These are phyloP conservation scores for Puccinia coronata DNA, from an alignment of 1,284 basidiomycete species.

Conservation along the genomic window DNA sequence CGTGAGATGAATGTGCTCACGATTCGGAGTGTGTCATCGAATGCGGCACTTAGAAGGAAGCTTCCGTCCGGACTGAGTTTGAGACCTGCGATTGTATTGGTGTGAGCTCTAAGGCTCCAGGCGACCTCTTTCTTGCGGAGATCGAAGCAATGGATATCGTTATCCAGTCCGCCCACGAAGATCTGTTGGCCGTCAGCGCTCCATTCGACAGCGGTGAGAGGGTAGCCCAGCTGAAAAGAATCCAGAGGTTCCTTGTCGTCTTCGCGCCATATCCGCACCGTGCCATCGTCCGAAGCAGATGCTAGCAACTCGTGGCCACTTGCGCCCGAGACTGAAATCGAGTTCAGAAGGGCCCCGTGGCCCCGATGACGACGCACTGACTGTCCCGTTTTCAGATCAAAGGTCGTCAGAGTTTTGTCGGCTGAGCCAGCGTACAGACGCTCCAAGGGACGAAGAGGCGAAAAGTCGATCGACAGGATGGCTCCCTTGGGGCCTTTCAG, in stretches of 20 bases:
- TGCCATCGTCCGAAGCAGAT: constrained; percentile 57
- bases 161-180: constrained; percentile 58
- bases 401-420: constrained; percentile 57
- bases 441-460: constrained; percentile 53
- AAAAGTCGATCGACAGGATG: constrained; percentile 49
- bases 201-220: constrained; percentile 57
- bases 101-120: constrained; percentile 36
- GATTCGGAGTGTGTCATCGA: constrained; percentile 57
- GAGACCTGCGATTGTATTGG: constrained; percentile 52
- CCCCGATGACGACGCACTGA: constrained; percentile 56
- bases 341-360: constrained; percentile 57
- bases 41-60: constrained; percentile 55
- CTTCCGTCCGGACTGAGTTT: constrained; percentile 57
- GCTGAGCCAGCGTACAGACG: constrained; percentile 54
- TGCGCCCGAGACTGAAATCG: constrained; percentile 54
- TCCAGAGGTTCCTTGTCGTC: constrained; percentile 55
- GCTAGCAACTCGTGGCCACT: constrained; percentile 54
- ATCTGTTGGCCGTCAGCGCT: constrained; percentile 57
- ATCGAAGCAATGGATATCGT: constrained; percentile 55
- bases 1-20: constrained; percentile 4
- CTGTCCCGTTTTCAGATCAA: constrained; percentile 54
- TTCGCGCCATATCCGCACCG: constrained; percentile 57
- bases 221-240: constrained; percentile 56
- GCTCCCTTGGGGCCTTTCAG: constrained; percentile 49
- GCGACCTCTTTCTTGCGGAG: constrained; percentile 43